Base-by-base conservation (phyloP, 768 basidiomycete genomes). In the Pisolithus marmoratus region DNA sequence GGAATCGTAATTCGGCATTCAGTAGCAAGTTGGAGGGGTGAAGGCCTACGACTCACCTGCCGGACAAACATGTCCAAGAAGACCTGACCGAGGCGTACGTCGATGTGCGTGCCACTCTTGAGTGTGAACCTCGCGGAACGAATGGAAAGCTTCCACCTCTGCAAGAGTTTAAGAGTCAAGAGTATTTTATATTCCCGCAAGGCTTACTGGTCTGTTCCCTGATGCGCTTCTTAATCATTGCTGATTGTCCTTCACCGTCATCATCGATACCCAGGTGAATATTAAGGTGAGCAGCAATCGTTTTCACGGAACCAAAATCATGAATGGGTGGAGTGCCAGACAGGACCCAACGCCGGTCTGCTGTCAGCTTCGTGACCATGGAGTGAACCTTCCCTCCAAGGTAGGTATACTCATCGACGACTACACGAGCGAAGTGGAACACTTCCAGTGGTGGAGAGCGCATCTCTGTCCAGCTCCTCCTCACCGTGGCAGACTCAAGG, bases 331-430 rank as follows among this genome's bases (percentile, higher is more conserved):
- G 94, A 22, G 94, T 97, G 12, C 94, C 94, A 2, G 94, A 97
- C n/a, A 97, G 76, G 6, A 97, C 90, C 94, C 94, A 97, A 50
- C 85, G 87, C 41, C 90, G 79, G 46, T 86, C 83, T 0, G 90
- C 85, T 11, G 82, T 81, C 20, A 94, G 69, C 45, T 78, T 79
- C 3, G 89, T 90, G 36, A 95, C 78, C 60, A 93, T 75, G 3
- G 89, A 76, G 55, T 89, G 86, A 7, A 84, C 76, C 60, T 87
- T 84, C 49, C 88, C 90, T 23, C 85, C 83, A 22, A 94, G 76
- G 61, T 97, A 96, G 1, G 93, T 94, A 67, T 94, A 97, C 64
- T 97, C 94, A 69, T 96, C 94, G 38, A 95, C 84, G 47, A 97
- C 87, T 26, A 88, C 80, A 5, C 94, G 85, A 4, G 89, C 74